phyloP scores from a whole-genome alignment of 169 alveolate genomes.

The Babesia bovis region DNA sequence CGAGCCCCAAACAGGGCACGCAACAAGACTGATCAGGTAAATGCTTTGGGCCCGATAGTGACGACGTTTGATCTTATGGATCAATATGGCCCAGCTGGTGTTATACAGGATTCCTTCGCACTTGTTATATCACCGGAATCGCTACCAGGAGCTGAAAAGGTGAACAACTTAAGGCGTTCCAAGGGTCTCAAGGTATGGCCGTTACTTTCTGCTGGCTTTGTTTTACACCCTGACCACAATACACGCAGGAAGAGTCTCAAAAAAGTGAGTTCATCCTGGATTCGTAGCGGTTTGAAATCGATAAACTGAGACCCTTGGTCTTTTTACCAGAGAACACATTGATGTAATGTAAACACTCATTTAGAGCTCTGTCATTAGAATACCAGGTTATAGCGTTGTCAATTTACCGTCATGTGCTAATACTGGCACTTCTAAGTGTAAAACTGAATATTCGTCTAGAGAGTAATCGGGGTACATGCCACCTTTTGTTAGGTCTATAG shows the following conservation, averaged over 20 bases:
- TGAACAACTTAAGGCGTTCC: conserved; percentile 26
- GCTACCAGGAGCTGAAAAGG: conserved; percentile 36
- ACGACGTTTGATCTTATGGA: conserved; percentile 41
- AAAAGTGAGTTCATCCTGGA: conserved; percentile 44
- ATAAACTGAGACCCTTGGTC: neutral
- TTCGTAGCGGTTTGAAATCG: conserved; percentile 22
- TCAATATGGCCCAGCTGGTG: conserved; percentile 49
- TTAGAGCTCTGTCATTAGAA: too few species aligned
- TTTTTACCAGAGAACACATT: too few species aligned
- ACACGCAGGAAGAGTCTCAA: neutral
- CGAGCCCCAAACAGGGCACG: neutral
- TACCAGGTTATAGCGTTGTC: too few species aligned
- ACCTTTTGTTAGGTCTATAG: too few species aligned
- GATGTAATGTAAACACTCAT: too few species aligned
- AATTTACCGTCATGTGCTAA: too few species aligned
- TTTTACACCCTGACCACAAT: conserved; percentile 11
- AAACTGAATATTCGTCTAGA: too few species aligned
- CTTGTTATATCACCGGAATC: conserved; percentile 51
- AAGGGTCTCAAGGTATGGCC: conserved; percentile 47
- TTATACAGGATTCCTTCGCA: conserved; percentile 33
- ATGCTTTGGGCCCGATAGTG: neutral
- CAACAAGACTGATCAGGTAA: neutral
- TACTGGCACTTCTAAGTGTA: too few species aligned
- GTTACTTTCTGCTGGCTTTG: conserved; percentile 38
- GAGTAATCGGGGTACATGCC: too few species aligned